Conservation (phyloP, 164 flowering plant genomes). For the Paratinospora sagittata region DNA sequence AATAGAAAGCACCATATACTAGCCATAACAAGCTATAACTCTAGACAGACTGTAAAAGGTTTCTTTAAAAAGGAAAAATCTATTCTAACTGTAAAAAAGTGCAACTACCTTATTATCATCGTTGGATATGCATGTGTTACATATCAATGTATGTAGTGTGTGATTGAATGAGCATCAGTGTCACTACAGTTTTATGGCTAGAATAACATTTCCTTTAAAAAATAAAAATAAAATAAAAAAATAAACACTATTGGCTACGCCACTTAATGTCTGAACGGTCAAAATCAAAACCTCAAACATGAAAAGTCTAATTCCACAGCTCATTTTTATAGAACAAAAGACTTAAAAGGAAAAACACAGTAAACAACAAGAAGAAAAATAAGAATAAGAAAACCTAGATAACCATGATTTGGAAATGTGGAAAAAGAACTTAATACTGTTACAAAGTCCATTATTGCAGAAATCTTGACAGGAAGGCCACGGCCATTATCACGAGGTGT, state of each 20-base stretch:
- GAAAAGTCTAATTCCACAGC: background rate
- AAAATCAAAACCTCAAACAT: conserved; percentile 8
- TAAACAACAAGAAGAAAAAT: conserved; percentile 11
- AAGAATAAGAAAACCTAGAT: background rate
- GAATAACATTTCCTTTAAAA: background rate
- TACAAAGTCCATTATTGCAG: conserved; percentile 14
- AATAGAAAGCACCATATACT: background rate
- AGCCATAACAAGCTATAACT: background rate
- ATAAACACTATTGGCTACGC: conserved; percentile 2
- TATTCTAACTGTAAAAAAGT: too few species aligned
- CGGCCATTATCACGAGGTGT: background rate
- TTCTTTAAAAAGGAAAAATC: too few species aligned
- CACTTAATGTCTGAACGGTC: conserved; percentile 6
- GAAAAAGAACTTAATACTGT: conserved; percentile 4
- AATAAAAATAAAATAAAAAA: background rate
- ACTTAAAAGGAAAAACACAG: conserved; percentile 2
- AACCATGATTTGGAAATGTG: background rate
- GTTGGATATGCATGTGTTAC: too few species aligned
- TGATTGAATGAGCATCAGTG: too few species aligned
- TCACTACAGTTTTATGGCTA: too few species aligned
- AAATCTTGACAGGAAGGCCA: background rate
- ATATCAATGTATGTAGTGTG: too few species aligned
- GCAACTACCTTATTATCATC: too few species aligned
- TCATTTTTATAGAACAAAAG: background rate
- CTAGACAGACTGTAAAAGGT: background rate